A percentile compares a stretch with the other conserved stretches of the same genome.
Evolutionary conservation across 768 basidiomycete species (phyloP).

Genomic region (Leccinum barrowsii): DNA sequence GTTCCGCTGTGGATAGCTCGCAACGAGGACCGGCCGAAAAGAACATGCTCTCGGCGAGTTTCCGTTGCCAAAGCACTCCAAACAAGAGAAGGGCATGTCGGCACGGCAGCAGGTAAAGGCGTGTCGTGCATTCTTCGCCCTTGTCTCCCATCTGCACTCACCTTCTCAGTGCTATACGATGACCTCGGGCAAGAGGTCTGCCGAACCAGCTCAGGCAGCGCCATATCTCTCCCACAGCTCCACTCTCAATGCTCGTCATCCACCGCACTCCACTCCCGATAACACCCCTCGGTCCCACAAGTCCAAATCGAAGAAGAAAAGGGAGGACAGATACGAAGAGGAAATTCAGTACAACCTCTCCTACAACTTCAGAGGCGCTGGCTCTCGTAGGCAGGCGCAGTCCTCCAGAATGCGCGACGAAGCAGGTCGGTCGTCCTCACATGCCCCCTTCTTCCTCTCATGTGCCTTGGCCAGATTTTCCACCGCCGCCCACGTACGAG

Average conservation of each 20-base stretch:
- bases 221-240: constrained; percentile 53
- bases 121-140: constrained; percentile 36
- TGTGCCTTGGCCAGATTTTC: constrained; percentile 49
- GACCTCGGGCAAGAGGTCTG: constrained; percentile 32
- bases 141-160: constrained; percentile 35
- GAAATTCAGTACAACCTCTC: constrained; percentile 34
- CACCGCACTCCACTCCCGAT: constrained; percentile 45
- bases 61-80: constrained; percentile 26
- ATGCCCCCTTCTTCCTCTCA: not conserved
- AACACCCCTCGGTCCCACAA: constrained; percentile 42
- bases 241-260: constrained; percentile 50
- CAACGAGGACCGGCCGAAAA: constrained; percentile 25
- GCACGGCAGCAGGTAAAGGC: constrained; percentile 34
- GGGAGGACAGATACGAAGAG: constrained; percentile 44
- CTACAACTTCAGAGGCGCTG: constrained; percentile 30
- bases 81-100: constrained; percentile 34
- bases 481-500: constrained; percentile 75
- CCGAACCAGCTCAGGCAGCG: constrained; percentile 33
- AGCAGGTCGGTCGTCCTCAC: constrained; percentile 25
- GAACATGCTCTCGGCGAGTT: constrained; percentile 9
- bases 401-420: constrained; percentile 29
- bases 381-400: constrained; percentile 25
- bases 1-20: constrained; percentile 21
- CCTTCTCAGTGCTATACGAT: constrained; percentile 34
- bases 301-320: constrained; percentile 41